Conservation (phyloP, 495 filamentous ascomycete species). For the Xylaria palmicola region DNA sequence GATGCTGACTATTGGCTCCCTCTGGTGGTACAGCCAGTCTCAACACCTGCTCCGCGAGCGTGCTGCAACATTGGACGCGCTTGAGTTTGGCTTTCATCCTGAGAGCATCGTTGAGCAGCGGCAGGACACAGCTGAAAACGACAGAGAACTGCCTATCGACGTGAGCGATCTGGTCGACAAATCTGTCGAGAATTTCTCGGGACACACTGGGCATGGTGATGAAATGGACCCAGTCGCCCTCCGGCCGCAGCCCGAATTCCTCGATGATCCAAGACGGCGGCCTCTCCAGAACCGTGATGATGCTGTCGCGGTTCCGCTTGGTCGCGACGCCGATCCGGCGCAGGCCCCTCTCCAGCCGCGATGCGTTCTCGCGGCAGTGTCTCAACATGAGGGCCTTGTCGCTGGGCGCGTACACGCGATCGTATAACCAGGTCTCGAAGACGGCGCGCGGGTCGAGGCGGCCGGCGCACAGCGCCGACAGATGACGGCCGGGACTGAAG, state of each 20-base stretch:
- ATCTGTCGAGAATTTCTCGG: not conserved
- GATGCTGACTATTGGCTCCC: not conserved
- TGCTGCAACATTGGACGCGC: not conserved
- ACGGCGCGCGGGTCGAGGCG: not conserved
- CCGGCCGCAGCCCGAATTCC: not conserved
- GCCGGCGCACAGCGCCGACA: no score
- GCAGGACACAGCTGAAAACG: not conserved
- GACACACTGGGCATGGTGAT: not conserved
- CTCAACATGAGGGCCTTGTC: not conserved
- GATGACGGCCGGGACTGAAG: not conserved
- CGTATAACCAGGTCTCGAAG: not conserved
- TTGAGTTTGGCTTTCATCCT: not conserved
- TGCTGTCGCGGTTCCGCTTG: not conserved
- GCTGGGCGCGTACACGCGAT: not conserved
- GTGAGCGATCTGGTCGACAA: not conserved
- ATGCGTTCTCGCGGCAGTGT: not conserved
- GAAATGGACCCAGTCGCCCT: constrained; percentile 7
- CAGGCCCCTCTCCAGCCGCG: not conserved
- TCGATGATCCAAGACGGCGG: not conserved
- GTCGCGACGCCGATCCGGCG: not conserved
- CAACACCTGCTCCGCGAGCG: not conserved
- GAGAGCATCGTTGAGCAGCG: not conserved
- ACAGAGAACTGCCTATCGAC: not conserved
- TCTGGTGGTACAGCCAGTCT: not conserved
- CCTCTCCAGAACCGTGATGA: not conserved